Percentiles rank a stretch among this genome's conserved stretches.
phyloP scores from a whole-genome alignment of 257 asterid genomes.

The Solanum ossicruentum region DNA sequence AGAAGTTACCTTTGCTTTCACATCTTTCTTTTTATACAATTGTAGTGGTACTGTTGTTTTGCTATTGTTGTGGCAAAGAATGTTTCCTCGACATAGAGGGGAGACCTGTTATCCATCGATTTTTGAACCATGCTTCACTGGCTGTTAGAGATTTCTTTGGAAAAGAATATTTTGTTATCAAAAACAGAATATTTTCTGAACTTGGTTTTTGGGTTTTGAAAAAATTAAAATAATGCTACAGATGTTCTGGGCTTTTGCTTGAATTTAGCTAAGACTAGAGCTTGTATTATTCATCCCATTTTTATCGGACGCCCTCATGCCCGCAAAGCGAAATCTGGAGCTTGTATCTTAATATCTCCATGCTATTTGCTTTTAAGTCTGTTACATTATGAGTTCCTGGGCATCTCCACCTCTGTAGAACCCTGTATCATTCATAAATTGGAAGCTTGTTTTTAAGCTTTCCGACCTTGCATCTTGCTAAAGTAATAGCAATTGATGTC shows the following conservation, averaged over 20 bases:
- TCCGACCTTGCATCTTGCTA: neutral
- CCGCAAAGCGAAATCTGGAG: neutral
- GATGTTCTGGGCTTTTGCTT: neutral
- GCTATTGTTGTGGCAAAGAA: neutral
- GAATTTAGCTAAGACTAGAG: neutral
- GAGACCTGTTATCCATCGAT: neutral
- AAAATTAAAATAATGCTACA: neutral
- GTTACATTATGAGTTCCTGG: neutral
- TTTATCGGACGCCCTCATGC: neutral
- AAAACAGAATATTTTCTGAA: neutral
- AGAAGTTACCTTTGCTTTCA: neutral
- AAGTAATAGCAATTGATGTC: neutral
- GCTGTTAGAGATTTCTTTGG: neutral
- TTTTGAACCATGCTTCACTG: neutral
- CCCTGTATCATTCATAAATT: neutral
- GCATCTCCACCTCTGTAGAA: neutral
- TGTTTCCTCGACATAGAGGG: neutral
- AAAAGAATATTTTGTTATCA: neutral
- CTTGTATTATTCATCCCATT: neutral
- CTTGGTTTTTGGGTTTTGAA: neutral
- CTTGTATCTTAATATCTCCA: neutral
- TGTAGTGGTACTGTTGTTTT: neutral
- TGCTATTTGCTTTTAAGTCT: neutral
- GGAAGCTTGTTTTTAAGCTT: neutral
- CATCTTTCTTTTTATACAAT: neutral